Conservation (phyloP, 352 stramenopile species). For the Globisporangium viniferum region DNA sequence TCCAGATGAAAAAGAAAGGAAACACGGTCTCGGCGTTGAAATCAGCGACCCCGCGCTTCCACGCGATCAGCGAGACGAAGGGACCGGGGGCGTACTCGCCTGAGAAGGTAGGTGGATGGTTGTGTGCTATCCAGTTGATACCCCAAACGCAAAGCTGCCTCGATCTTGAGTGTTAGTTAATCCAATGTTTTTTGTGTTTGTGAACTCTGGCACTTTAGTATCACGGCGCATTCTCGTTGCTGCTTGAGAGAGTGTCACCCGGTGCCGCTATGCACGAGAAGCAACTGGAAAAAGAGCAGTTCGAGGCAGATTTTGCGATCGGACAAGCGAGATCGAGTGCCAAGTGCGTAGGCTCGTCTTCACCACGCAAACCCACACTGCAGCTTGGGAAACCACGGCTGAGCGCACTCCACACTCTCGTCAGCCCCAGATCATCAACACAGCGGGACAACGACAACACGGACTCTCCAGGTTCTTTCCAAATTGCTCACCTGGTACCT, state of each 20-base stretch:
- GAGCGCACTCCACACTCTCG: neutral
- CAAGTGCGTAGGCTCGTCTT: neutral
- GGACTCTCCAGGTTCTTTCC: constrained; percentile 13
- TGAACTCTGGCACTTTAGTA: constrained; percentile 25
- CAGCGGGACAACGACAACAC: neutral
- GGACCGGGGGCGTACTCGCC: constrained; percentile 45
- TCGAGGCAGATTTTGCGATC: constrained; percentile 30
- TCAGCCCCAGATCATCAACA: neutral
- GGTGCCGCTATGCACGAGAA: constrained; percentile 22
- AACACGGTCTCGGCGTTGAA: constrained; percentile 38
- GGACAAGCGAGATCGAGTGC: constrained; percentile 7
- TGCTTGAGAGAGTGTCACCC: constrained; percentile 38
- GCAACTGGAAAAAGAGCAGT: constrained; percentile 20
- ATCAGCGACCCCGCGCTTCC: constrained; percentile 48
- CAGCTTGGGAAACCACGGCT: constrained; percentile 3
- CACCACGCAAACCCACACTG: neutral
- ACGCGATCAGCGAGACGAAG: constrained; percentile 4
- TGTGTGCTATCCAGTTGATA: neutral
- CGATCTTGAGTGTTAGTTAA: neutral
- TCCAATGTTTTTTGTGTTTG: neutral
- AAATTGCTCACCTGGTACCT: constrained; percentile 30
- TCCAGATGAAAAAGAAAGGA: constrained; percentile 27
- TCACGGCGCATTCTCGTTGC: constrained; percentile 40
- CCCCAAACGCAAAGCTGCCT: neutral
- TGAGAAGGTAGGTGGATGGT: constrained; percentile 33